Evolutionary conservation across 192 early-diverging fungal species (phyloP), one percentile per base, ranked within the genome.

Genomic region (Pecoramyces ruminantium): DNA sequence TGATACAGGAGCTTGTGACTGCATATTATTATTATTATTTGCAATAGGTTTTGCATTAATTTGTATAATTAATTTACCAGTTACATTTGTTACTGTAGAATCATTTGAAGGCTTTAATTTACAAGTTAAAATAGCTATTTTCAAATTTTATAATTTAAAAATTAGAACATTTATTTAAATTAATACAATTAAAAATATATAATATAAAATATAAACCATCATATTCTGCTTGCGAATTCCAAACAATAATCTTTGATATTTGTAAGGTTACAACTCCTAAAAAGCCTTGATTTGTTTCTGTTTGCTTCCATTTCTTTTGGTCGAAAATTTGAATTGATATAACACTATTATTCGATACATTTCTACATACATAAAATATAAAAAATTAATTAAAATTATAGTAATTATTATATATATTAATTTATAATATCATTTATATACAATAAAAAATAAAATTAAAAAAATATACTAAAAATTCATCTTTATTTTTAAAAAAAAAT

Each of bases 291-390:
- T 90, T 80, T n/a, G n/a, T n/a, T 30, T 79, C 89, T 82, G 90
- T 93, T 88, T 91, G 95, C 85, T 97, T 96, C 85, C 95, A 98
- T 83, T 96, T 97, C 84, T 93, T 92, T 87, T 98, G 96, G 87
- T 98, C 97, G 90, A 98, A 98, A 38, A 98, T 92, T 88, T 98
- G 97, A 80, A 97, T 92, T 6, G 96, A 93, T 79, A 98, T 88
- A 21, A 95, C 91, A 82, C 93, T 94, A 79, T 83, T 86, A 84
- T 92, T 92, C 30, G 87, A 90, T 25, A 93, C 92, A 84, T 89
- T 88, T 29, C 93, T 93, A 83, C n/a, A n/a, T n/a, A n/a, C n/a
- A n/a, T n/a, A n/a, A n/a, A n/a, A n/a, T n/a, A n/a, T n/a, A n/a
- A n/a, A n/a, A n/a, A n/a, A n/a, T n/a, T n/a, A n/a, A n/a, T n/a